Conservation (phyloP, 805 yeast species). For the Blastobotrys attinorum region DNA sequence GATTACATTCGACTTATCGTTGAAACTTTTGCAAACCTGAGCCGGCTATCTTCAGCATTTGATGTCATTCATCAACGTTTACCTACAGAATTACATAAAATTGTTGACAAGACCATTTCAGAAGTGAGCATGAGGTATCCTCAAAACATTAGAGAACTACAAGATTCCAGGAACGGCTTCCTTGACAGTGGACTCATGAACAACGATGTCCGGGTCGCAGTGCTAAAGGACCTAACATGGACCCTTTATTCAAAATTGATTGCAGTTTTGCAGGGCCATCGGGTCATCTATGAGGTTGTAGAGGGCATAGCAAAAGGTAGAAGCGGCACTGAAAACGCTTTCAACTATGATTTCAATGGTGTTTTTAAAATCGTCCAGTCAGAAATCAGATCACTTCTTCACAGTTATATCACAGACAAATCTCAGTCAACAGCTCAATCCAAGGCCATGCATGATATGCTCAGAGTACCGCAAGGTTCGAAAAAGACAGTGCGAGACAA, state of each 20-base stretch:
- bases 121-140: conserved; percentile 55
- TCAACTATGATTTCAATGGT: conserved; percentile 31
- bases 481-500: conserved; percentile 4
- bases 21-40: conserved; percentile 50
- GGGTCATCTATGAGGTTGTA: conserved; percentile 52
- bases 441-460: neutral
- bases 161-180: conserved; percentile 2
- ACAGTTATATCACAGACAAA: conserved; percentile 28
- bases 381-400: conserved; percentile 34
- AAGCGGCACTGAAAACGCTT: conserved; percentile 13
- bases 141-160: conserved; percentile 28
- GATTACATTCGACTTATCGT: conserved; percentile 46
- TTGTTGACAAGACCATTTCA: conserved; percentile 55
- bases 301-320: conserved; percentile 15
- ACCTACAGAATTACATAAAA: conserved; percentile 53
- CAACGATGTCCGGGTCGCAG: conserved; percentile 43
- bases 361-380: conserved; percentile 40
- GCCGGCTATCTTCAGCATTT: conserved; percentile 51
- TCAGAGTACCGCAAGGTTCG: neutral
- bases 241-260: conserved; percentile 57
- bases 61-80: conserved; percentile 46
- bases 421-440: neutral
- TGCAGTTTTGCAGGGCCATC: conserved; percentile 60
- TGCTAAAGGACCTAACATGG: conserved; percentile 65
- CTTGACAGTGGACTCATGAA: conserved; percentile 20